Conservation (phyloP, 179 eudicot genomes). For the Camellia oleifera region DNA sequence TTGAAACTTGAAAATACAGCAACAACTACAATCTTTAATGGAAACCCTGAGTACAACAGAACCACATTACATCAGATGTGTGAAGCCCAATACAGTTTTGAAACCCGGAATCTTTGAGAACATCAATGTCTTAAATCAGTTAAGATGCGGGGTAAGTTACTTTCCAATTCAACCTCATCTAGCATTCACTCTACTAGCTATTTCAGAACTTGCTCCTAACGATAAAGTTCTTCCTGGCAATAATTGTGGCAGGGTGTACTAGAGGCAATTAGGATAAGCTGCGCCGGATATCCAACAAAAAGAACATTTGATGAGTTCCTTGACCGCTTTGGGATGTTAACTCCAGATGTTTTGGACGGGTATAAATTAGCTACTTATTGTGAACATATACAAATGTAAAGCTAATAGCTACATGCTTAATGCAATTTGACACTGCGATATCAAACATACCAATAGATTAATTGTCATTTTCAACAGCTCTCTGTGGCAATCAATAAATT, state of each 20-base stretch:
- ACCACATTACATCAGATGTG: constrained; percentile 99
- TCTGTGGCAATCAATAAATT: not conserved
- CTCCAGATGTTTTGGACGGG: constrained; percentile 90
- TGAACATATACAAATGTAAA: not conserved
- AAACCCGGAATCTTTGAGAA: constrained; percentile 98
- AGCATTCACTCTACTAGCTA: not conserved
- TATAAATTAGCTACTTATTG: constrained; percentile 17
- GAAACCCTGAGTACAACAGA: constrained; percentile 93
- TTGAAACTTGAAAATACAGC: constrained; percentile 44
- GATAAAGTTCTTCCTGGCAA: constrained; percentile 13
- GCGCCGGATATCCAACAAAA: constrained; percentile 99
- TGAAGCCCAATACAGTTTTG: constrained; percentile 88
- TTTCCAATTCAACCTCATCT: not conserved
- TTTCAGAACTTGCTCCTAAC: constrained; percentile 2
- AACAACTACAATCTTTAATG: constrained; percentile 96
- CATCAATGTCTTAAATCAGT: constrained; percentile 81
- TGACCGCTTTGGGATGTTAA: constrained; percentile 93
- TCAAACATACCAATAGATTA: not conserved
- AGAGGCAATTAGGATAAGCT: constrained; percentile 98
- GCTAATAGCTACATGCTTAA: constrained; percentile 6
- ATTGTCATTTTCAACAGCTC: constrained; percentile 5
- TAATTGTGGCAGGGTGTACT: constrained; percentile 70
- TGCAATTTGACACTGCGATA: not conserved
- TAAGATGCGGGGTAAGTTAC: constrained; percentile 92
- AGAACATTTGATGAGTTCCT: constrained; percentile 95